These are phyloP conservation scores for Aspergillus ellipticus DNA, from an alignment of 495 filamentous ascomycete genomes.

Conservation along the genomic window DNA sequence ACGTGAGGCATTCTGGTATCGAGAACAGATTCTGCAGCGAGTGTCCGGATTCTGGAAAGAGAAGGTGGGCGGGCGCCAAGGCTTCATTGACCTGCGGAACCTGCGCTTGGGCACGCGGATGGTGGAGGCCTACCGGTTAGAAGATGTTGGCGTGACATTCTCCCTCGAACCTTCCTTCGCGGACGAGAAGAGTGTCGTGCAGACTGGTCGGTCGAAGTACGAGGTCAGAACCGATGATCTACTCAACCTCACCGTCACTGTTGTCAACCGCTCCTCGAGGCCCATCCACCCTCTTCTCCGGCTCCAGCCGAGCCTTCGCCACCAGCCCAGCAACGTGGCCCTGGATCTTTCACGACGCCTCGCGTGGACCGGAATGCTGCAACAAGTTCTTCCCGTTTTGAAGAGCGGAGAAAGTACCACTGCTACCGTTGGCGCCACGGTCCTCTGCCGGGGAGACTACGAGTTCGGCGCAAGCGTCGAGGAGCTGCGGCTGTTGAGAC, in stretches of 20 bases:
- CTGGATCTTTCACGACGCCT: constrained; percentile 82
- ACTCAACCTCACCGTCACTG: constrained; percentile 59
- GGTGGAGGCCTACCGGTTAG: constrained; percentile 78
- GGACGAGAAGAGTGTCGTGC: constrained; percentile 23
- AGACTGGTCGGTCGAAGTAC: constrained; percentile 49
- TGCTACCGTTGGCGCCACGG: constrained; percentile 61
- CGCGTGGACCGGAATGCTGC: constrained; percentile 79
- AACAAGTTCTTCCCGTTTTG: constrained; percentile 64
- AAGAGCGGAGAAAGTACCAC: constrained; percentile 50
- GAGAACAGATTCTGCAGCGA: constrained; percentile 73
- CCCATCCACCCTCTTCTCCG: constrained; percentile 72
- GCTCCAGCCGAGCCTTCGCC: constrained; percentile 69
- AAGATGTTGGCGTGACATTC: constrained; percentile 72
- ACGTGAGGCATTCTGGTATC: constrained; percentile 89
- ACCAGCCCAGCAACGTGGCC: constrained; percentile 68
- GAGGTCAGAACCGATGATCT: constrained; percentile 66
- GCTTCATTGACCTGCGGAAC: constrained; percentile 69
- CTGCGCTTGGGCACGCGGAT: constrained; percentile 72
- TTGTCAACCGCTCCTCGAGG: constrained; percentile 66
- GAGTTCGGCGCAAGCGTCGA: constrained; percentile 79
- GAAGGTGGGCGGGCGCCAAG: constrained; percentile 51
- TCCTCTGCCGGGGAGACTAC: constrained; percentile 75
- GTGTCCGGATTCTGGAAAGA: constrained; percentile 71
- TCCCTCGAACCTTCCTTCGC: constrained; percentile 37
- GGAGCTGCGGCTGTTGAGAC: constrained; percentile 55